phyloP scores from a whole-genome alignment of 306 rosid species.

The Malus domestica region DNA sequence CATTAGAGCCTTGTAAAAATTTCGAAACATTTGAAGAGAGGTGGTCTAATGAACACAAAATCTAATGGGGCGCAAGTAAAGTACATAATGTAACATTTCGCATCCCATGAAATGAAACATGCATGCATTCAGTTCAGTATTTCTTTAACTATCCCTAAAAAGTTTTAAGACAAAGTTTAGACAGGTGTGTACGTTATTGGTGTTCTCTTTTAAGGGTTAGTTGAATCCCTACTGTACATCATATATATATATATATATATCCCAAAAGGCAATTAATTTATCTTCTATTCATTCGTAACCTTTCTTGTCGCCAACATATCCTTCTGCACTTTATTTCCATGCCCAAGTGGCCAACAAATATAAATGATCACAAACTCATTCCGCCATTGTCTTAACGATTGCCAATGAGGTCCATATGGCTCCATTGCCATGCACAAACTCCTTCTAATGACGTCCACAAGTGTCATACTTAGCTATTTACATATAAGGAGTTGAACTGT shows the following conservation, averaged over 20 bases:
- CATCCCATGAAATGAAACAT: not conserved
- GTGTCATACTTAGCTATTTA: not conserved
- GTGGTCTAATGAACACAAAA: not conserved
- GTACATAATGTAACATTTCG: not conserved
- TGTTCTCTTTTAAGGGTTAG: conserved; percentile 3
- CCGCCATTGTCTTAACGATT: conserved; percentile 26
- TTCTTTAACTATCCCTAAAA: not conserved
- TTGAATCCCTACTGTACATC: not conserved
- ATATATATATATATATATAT: no score
- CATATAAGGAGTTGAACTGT: not conserved
- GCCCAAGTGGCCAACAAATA: conserved; percentile 47
- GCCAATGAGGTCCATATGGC: conserved; percentile 19
- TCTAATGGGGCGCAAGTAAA: not conserved
- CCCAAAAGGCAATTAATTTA: conserved; percentile 4
- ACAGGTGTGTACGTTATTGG: conserved; percentile 3
- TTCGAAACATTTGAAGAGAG: not conserved
- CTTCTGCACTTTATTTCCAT: conserved; percentile 5
- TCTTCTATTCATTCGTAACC: conserved; percentile 11
- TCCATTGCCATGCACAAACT: conserved; percentile 12
- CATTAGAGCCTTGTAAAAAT: not conserved
- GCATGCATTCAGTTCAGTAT: not conserved
- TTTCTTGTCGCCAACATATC: conserved; percentile 26
- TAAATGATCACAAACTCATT: conserved; percentile 22
- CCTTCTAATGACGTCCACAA: conserved; percentile 5
- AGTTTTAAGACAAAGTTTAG: conserved; percentile 4